These are phyloP conservation scores for Pachysandra terminalis DNA, from an alignment of 164 flowering plant genomes.

Conservation along the genomic window DNA sequence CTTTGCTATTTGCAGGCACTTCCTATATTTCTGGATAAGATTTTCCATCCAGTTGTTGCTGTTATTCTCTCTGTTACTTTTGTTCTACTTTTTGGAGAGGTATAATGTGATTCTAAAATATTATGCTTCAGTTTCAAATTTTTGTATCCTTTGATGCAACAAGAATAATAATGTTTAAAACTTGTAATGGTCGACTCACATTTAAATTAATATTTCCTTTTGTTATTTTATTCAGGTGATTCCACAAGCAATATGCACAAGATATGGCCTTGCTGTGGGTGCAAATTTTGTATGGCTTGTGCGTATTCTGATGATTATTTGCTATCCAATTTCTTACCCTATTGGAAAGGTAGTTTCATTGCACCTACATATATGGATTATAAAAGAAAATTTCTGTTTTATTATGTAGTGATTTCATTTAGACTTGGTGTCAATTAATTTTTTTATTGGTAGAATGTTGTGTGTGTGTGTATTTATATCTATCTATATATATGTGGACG, in stretches of 20 bases:
- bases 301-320: constrained; percentile 77
- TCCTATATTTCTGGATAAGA: too few species aligned
- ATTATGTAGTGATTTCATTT: too few species aligned
- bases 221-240: constrained; percentile 53
- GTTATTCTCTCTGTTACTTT: constrained; percentile 92
- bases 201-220: neutral
- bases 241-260: constrained; percentile 91
- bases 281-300: constrained; percentile 94
- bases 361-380: too few species aligned
- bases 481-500: too few species aligned
- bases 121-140: neutral
- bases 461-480: too few species aligned
- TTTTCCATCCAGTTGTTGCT: constrained; percentile 85
- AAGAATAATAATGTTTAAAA: too few species aligned
- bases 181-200: neutral
- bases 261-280: constrained; percentile 98
- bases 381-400: too few species aligned
- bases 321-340: constrained; percentile 91
- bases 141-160: constrained; percentile 6
- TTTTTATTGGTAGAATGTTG: too few species aligned
- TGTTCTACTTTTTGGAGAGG: constrained; percentile 97
- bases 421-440: too few species aligned
- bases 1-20: constrained; percentile 63
- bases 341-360: constrained; percentile 74
- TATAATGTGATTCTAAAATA: too few species aligned